Evolutionary conservation across 2,329 filamentous ascomycete genomes (phyloP).

Genomic region (Ophiostoma ulmi): DNA sequence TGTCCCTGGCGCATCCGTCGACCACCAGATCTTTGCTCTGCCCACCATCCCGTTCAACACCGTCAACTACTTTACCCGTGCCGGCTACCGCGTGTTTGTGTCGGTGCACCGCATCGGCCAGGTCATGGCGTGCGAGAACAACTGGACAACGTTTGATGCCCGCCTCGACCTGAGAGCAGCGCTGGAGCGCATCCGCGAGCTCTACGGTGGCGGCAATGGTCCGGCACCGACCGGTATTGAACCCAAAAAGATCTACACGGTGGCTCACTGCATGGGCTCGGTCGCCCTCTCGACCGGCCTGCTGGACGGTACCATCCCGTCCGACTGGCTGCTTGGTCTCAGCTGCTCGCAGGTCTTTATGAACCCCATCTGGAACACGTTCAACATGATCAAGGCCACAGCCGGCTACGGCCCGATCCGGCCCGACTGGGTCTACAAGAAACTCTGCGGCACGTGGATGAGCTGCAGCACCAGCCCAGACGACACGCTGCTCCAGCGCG

Average conservation of each 20-base stretch:
- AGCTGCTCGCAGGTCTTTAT: conserved; percentile 59
- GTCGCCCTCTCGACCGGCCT: conserved; percentile 55
- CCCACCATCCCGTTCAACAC: conserved; percentile 60
- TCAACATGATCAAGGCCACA: conserved; percentile 54
- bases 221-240: conserved; percentile 20
- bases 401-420: conserved; percentile 40
- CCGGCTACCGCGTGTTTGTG: conserved; percentile 57
- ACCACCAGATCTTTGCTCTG: conserved; percentile 58
- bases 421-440: conserved; percentile 46
- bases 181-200: conserved; percentile 47
- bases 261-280: conserved; percentile 60
- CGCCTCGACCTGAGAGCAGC: conserved; percentile 55
- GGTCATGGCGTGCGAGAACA: conserved; percentile 44
- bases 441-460: conserved; percentile 51
- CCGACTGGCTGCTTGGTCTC: conserved; percentile 53
- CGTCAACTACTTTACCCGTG: conserved; percentile 57
- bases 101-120: conserved; percentile 55
- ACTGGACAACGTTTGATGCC: conserved; percentile 56
- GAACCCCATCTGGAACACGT: conserved; percentile 53
- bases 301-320: conserved; percentile 56
- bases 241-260: conserved; percentile 45
- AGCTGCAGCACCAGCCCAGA: conserved; percentile 44
- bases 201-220: conserved; percentile 33
- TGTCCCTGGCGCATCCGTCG: conserved; percentile 58
- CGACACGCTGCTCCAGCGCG: conserved; percentile 46